Conservation (phyloP, 176 grass and related monocot species). For the maize (Zea mays) region Zm-B73-REFERENCE-NAM-5.0 NC_050096.1:29680001-29680500, state of each 20-base stretch:
- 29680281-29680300: slow-evolving; percentile 60
- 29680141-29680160: slow-evolving; percentile 31
- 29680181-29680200: slow-evolving; percentile 2
- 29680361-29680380: slow-evolving; percentile 15
- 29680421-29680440: not conserved
- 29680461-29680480: not conserved
- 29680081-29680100: slow-evolving; percentile 46
- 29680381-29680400: not conserved
- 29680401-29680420: not conserved
- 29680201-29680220: slow-evolving; percentile 15
- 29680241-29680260: slow-evolving; percentile 32
- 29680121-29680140: slow-evolving; percentile 19
- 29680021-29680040: slow-evolving; percentile 17
- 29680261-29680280: slow-evolving; percentile 61
- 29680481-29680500: not conserved
- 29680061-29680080: slow-evolving; percentile 31
- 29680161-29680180: slow-evolving; percentile 32
- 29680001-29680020: slow-evolving; percentile 43
- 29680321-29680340: slow-evolving; percentile 68
- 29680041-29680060: slow-evolving; percentile 3
- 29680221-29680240: not conserved
- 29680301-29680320: slow-evolving; percentile 52
- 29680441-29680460: not conserved
- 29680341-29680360: slow-evolving; percentile 70
- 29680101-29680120: slow-evolving; percentile 20